Conservation (phyloP, 208 protist genomes). For the Acanthamoeba royreba region DNA sequence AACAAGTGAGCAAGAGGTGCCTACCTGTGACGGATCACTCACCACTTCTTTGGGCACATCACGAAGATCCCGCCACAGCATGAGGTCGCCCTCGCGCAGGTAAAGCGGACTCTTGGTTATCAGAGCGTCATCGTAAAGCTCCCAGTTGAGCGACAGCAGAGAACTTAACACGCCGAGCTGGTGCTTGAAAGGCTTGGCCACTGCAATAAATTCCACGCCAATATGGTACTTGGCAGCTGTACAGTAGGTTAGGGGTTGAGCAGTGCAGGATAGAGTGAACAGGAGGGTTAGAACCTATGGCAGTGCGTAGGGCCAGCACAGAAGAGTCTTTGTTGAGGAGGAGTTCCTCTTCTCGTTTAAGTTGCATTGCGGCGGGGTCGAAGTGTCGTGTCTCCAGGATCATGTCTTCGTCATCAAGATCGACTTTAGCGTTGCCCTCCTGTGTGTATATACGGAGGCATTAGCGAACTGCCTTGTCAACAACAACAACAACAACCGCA, state of each 20-base stretch:
- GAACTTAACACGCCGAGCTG: slow-evolving; percentile 10
- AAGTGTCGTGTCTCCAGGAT: background rate
- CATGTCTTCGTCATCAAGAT: background rate
- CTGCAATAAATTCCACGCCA: background rate
- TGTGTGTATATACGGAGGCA: too few relatives aligned
- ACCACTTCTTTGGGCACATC: background rate
- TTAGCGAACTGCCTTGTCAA: too few relatives aligned
- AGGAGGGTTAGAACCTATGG: background rate
- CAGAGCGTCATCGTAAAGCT: slow-evolving; percentile 9
- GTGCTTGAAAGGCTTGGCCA: slow-evolving; percentile 28
- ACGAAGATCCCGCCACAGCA: background rate
- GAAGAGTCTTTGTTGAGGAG: background rate
- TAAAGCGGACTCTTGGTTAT: slow-evolving; percentile 8
- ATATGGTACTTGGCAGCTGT: background rate
- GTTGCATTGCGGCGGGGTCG: background rate
- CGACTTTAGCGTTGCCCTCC: background rate
- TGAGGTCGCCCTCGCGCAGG: slow-evolving; percentile 23
- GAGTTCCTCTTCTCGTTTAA: background rate
- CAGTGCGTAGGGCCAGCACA: background rate
- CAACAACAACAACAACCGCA: too few relatives aligned
- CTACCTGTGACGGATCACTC: background rate
- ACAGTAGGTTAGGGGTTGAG: background rate
- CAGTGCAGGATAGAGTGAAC: too few relatives aligned
- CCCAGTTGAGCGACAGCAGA: slow-evolving; percentile 40
- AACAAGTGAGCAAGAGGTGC: too few relatives aligned